Base-by-base conservation (phyloP, 371 early-diverging fungal species). In the Saksenaea vasiformis region DNA sequence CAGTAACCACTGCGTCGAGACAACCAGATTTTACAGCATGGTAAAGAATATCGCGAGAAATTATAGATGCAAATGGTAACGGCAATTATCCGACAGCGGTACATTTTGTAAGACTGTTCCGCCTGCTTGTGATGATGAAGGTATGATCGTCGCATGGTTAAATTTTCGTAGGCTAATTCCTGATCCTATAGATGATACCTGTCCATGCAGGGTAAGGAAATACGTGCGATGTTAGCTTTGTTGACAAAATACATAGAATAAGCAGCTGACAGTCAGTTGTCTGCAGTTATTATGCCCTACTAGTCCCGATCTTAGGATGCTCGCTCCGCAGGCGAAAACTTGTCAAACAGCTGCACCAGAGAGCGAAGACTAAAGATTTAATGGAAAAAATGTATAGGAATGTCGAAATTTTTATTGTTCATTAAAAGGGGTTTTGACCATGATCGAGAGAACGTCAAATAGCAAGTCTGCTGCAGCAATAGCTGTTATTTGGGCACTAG, bases 401-500 rank as follows among this genome's bases (percentile, higher is more conserved):
- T 37, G 37, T 37, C 37, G 37, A 10, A 17, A 19, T 47, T 9
- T 47, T 19, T n/a, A 47, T 22, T 47, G 3, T 7, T 19, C 7
- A 9, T 47, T 39, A 5, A 61, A 17, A 2, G 61, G 62, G 11
- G 61, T 39, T 58, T 66, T 66, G 56, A 66, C 64, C 71, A 70
- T 70, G 43, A 70, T 10, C 22, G 67, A 64, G 58, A 70, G 28
- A 38, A 66, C 59, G 43, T 71, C 68, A 43, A 34, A 67, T 38
- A 67, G n/a, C 13, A 64, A 14, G 17, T 70, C 71, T 13, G 71
- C 66, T 3, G 71, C 71, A 54, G 71, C 71, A 43, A 70, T 34
- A 10, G 71, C 53, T 4, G 77, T 76, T 22, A 74, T 17, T 62
- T 76, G 74, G 24, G 69, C 77, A 27, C 66, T 66, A 5, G 64